Conservation (phyloP, 371 early-diverging fungal species). For the Vittaforma corneae region DNA sequence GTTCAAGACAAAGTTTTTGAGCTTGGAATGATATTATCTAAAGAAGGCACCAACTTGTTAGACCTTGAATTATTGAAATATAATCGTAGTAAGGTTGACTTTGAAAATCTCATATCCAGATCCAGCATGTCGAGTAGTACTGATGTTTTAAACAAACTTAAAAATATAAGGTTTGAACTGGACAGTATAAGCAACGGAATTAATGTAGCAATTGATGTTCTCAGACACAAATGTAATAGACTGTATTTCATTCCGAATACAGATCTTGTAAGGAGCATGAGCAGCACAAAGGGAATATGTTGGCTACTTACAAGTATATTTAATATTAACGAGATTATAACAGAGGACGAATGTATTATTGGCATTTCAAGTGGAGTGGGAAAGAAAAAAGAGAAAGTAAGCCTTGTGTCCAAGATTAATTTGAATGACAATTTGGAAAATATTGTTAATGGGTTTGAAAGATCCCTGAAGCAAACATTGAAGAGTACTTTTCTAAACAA, state of each 20-base stretch:
- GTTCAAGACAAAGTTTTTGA: neutral
- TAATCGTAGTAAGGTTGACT: neutral
- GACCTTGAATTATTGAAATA: neutral
- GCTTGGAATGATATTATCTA: neutral
- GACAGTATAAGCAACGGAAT: neutral
- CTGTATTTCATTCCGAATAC: slow-evolving; percentile 61
- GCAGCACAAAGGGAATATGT: neutral
- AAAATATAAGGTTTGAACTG: neutral
- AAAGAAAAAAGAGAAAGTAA: slow-evolving; percentile 4
- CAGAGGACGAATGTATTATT: neutral
- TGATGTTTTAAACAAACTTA: no score
- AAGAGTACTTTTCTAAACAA: no score
- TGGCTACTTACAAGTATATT: slow-evolving; percentile 15
- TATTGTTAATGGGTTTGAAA: slow-evolving; percentile 1
- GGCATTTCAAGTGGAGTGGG: slow-evolving; percentile 8
- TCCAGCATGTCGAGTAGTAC: no score
- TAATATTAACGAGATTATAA: slow-evolving; percentile 18
- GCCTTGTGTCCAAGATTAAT: neutral
- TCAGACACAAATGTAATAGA: neutral
- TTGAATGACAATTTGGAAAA: neutral
- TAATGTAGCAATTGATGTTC: neutral
- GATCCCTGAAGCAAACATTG: no score
- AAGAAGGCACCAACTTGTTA: neutral
- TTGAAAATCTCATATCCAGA: neutral
- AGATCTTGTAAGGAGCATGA: slow-evolving; percentile 61